phyloP scores from a whole-genome alignment of 352 stramenopile species.

The Globisporangium solare region DNA sequence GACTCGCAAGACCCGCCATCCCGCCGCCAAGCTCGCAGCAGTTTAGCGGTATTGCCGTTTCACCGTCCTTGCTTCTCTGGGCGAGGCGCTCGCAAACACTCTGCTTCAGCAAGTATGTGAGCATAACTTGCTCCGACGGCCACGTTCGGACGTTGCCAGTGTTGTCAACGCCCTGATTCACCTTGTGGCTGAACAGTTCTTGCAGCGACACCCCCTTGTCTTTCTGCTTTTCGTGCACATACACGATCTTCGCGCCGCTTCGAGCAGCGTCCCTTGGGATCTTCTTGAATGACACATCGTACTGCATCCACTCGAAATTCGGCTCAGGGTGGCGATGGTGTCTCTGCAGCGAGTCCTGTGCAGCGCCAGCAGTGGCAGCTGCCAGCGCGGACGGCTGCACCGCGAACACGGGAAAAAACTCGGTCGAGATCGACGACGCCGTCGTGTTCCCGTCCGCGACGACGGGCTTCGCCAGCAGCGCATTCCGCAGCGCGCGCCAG shows the following conservation, averaged over 20 bases:
- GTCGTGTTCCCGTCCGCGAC: slow-evolving; percentile 27
- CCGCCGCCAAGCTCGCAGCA: slow-evolving; percentile 73
- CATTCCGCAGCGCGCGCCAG: slow-evolving; percentile 66
- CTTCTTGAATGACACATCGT: slow-evolving; percentile 21
- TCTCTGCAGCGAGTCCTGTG: slow-evolving; percentile 1
- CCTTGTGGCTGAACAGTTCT: slow-evolving; percentile 70
- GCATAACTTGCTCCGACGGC: slow-evolving; percentile 73
- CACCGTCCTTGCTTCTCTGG: not conserved
- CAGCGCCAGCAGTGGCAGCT: slow-evolving; percentile 6
- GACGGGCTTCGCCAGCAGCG: slow-evolving; percentile 34
- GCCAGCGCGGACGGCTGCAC: slow-evolving; percentile 1
- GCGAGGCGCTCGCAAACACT: slow-evolving; percentile 25
- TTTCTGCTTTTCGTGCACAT: slow-evolving; percentile 74
- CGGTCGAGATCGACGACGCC: slow-evolving; percentile 50
- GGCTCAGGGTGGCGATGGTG: slow-evolving; percentile 6
- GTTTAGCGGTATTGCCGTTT: slow-evolving; percentile 16
- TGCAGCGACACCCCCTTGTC: slow-evolving; percentile 42
- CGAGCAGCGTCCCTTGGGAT: slow-evolving; percentile 4
- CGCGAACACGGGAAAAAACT: slow-evolving; percentile 58
- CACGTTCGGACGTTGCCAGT: slow-evolving; percentile 86
- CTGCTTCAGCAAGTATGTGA: slow-evolving; percentile 55
- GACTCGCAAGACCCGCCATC: slow-evolving; percentile 69
- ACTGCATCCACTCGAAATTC: slow-evolving; percentile 50
- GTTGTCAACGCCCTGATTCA: slow-evolving; percentile 83
- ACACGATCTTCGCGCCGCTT: slow-evolving; percentile 12